These are phyloP conservation scores for Talaromyces atroroseus DNA, from an alignment of 2,329 filamentous ascomycete genomes.

Conservation along the genomic window DNA sequence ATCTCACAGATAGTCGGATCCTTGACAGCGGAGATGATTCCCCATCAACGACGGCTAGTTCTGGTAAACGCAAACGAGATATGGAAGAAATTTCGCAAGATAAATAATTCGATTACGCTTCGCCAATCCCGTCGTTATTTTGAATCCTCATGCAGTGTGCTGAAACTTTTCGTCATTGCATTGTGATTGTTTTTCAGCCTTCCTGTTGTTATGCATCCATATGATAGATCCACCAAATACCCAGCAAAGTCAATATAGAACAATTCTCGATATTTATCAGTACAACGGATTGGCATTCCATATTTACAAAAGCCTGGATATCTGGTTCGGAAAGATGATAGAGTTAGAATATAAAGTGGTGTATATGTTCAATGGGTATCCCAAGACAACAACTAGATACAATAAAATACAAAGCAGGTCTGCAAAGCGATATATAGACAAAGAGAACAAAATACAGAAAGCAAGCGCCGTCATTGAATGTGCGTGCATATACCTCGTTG, in stretches of 20 bases:
- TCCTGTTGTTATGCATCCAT: background rate
- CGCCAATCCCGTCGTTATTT: background rate
- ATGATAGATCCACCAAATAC: slow-evolving; percentile 6
- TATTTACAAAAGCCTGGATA: background rate
- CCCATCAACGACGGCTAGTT: slow-evolving; percentile 7
- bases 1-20: slow-evolving; percentile 28
- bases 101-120: background rate
- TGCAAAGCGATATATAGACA: background rate
- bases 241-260: background rate
- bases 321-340: background rate
- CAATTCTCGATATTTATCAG: background rate
- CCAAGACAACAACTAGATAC: slow-evolving; percentile 3
- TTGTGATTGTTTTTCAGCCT: background rate
- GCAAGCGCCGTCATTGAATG: slow-evolving; percentile 4
- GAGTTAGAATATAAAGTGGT: slow-evolving; percentile 1
- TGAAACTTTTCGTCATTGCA: background rate
- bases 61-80: slow-evolving; percentile 14
- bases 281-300: background rate
- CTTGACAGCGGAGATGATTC: slow-evolving; percentile 21
- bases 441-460: background rate
- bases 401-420: background rate
- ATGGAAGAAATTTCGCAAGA: slow-evolving; percentile 10
- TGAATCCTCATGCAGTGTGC: background rate
- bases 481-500: background rate
- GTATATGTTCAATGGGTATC: slow-evolving; percentile 8